Conservation (phyloP, 805 yeast genomes). For the Saturnispora saitoi region DNA sequence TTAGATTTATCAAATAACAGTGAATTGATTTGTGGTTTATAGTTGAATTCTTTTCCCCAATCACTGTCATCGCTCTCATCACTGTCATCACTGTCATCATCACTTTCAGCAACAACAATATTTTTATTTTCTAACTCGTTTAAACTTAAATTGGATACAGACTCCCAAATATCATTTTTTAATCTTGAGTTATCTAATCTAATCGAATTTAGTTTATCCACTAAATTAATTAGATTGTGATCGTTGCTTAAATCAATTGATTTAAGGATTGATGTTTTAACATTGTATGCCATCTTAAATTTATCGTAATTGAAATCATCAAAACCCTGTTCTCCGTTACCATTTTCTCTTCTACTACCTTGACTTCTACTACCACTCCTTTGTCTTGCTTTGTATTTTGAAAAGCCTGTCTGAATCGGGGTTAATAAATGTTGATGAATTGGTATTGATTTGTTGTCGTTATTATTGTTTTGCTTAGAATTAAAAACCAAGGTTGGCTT, state of each 20-base stretch:
- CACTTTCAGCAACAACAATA: slow-evolving; percentile 6
- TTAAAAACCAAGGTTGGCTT: background rate
- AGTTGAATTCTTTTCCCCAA: background rate
- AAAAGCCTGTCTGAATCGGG: background rate
- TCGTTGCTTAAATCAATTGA: slow-evolving; percentile 17
- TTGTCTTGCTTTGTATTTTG: background rate
- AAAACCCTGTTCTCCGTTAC: background rate
- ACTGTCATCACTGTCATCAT: background rate
- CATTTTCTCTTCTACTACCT: background rate
- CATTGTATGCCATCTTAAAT: background rate
- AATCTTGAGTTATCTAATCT: slow-evolving; percentile 17
- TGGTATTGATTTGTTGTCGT: background rate
- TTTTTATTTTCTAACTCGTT: background rate
- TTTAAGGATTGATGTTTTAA: slow-evolving; percentile 6
- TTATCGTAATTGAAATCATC: background rate
- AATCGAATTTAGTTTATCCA: slow-evolving; percentile 18
- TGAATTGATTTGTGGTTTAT: slow-evolving; percentile 4
- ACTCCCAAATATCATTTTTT: slow-evolving; percentile 23
- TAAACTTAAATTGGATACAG: slow-evolving; percentile 8
- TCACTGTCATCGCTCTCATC: background rate
- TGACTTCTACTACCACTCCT: slow-evolving; percentile 3
- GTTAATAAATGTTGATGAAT: background rate
- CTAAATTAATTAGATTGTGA: slow-evolving; percentile 14
- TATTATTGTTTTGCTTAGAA: background rate
- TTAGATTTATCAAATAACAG: background rate